A percentile compares a stretch with the other conserved stretches of the same genome.
These are phyloP conservation scores for Myxozyma sirexii DNA, from an alignment of 805 yeast genomes.

Conservation along the genomic window DNA sequence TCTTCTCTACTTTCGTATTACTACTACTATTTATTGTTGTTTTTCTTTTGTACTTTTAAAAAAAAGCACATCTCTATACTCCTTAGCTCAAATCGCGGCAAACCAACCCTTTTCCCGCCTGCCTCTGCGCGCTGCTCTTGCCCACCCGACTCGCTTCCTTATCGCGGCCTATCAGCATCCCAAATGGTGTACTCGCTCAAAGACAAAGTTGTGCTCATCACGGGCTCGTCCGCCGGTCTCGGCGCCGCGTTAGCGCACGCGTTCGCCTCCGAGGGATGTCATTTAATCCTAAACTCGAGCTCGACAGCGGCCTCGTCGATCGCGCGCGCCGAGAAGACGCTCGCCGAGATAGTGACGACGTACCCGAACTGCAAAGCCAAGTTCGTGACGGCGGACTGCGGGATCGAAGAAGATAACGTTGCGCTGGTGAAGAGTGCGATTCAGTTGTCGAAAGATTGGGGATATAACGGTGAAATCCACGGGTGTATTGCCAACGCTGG, in stretches of 20 bases:
- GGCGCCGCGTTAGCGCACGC: conserved; percentile 45
- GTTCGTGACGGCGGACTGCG: conserved; percentile 41
- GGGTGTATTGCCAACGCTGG: conserved; percentile 48
- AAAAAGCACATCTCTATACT: not conserved
- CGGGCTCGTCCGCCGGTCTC: conserved; percentile 44
- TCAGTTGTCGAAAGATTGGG: conserved; percentile 18
- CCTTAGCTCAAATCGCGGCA: not conserved
- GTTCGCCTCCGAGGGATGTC: conserved; percentile 45
- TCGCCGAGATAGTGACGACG: conserved; percentile 16
- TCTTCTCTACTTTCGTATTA: not conserved
- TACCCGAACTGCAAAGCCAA: conserved; percentile 34
- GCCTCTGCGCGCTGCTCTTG: too few relatives aligned
- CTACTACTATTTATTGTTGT: not conserved
- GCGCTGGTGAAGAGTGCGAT: conserved; percentile 40
- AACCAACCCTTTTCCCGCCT: not conserved
- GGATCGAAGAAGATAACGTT: conserved; percentile 35
- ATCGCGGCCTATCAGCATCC: not conserved
- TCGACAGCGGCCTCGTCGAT: conserved; percentile 36
- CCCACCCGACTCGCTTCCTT: not conserved
- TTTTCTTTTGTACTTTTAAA: not conserved
- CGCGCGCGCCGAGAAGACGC: conserved; percentile 42
- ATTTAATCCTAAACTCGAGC: conserved; percentile 43
- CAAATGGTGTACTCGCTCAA: conserved; percentile 33
- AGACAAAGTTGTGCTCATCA: conserved; percentile 42
- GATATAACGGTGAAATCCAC: conserved; percentile 42